Evolutionary conservation across 768 basidiomycete genomes (phyloP), one percentile per base, ranked within the genome.

Genomic region (Russula lepida): DNA sequence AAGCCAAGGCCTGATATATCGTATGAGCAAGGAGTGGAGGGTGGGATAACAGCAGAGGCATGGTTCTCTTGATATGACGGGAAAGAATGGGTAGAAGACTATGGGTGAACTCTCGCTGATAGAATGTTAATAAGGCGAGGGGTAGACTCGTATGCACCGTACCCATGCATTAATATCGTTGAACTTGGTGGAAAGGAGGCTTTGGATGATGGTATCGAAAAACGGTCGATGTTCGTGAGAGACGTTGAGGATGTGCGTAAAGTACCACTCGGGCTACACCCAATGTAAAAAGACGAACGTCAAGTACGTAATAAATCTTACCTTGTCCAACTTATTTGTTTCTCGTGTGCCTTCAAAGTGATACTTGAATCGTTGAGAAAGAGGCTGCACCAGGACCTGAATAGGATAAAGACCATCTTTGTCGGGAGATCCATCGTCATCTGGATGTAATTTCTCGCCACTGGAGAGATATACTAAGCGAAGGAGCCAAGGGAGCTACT

Each of bases 251-350:
- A 98, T 77, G 71, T 98, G 91, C 2, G 92, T 87, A 70, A 98
- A 90, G 68, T 92, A 98, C 92, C 95, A 98, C 72, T 98, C 97
- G 1, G 97, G 95, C 92, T 95, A 68, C 25, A 60, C 27, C 6
- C 15, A 15, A 50, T 50, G 27, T 53, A 54, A 35, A 57, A 23
- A 17, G 1, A 33, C 27, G 25, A 11, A 47, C 11, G 21, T 21
- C 44, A 25, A 39, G 19, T 8, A 3, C 8, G 25, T 6, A 3
- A 28, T 9, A 35, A 33, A 39, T 58, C 56, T 2, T 54, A 89
- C 94, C 83, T 98, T 98, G 75, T 98, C 95, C 11, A 93, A 72
- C 54, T 91, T 80, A 72, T 98, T 99, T 0, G 97, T 99, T 65
- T 84, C 82, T 37, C 92, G 79, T 19, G 82, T 78, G 0, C 89